phyloP scores from a whole-genome alignment of 805 yeast species.

The Nakazawaea ernobii region DNA sequence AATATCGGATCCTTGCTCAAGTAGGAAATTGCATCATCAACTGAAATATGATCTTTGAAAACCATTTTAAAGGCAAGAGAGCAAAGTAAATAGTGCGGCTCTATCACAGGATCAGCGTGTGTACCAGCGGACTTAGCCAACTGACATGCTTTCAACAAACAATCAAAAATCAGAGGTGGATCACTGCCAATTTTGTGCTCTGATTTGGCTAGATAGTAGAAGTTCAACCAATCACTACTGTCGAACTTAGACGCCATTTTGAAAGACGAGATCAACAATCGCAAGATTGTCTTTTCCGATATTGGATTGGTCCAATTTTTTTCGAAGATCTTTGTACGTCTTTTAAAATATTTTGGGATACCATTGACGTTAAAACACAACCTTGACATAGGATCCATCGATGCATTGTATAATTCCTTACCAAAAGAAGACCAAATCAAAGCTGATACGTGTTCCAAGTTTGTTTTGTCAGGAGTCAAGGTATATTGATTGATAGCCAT shows the following conservation, averaged over 20 bases:
- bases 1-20: conserved; percentile 33
- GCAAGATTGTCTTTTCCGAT: conserved; percentile 24
- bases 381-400: conserved; percentile 59
- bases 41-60: conserved; percentile 26
- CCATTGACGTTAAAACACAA: conserved; percentile 43
- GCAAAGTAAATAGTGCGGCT: conserved; percentile 70
- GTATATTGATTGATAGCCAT: conserved; percentile 56
- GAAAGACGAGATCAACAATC: conserved; percentile 36
- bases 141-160: conserved; percentile 38
- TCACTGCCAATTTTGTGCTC: conserved; percentile 14
- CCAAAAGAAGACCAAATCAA: conserved; percentile 50
- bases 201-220: conserved; percentile 53
- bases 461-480: conserved; percentile 15
- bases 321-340: conserved; percentile 18
- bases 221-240: conserved; percentile 54
- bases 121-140: conserved; percentile 32
- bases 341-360: conserved; percentile 29
- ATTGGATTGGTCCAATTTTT: background rate
- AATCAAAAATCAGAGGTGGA: conserved; percentile 30
- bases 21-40: conserved; percentile 31
- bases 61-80: conserved; percentile 55
- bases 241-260: conserved; percentile 39
- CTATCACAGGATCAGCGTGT: conserved; percentile 55
- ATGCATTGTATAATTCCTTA: conserved; percentile 52
- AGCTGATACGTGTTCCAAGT: conserved; percentile 27